phyloP scores from a whole-genome alignment of 768 basidiomycete genomes.

The Strobilomyces echinocephalus region DNA sequence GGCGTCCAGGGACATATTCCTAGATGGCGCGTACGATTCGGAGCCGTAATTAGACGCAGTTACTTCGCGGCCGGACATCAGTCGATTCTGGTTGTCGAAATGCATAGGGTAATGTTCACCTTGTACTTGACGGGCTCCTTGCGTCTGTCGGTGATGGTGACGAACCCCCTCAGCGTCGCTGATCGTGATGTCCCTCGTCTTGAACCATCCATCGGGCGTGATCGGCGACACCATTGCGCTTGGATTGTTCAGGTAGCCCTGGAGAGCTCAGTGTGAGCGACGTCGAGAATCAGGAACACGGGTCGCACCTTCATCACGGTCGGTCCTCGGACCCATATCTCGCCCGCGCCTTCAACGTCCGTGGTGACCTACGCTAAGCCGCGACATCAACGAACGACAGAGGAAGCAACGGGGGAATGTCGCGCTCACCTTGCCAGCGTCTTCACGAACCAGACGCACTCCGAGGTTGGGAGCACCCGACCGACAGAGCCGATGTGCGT shows the following conservation, averaged over 20 bases:
- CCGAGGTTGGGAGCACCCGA: conserved; percentile 70
- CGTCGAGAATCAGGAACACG: background rate
- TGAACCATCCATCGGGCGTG: conserved; percentile 76
- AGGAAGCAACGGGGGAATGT: no score
- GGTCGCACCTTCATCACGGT: conserved; percentile 69
- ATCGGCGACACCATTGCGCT: conserved; percentile 66
- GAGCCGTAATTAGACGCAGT: conserved; percentile 79
- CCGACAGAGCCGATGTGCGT: conserved; percentile 66
- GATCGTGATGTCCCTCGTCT: conserved; percentile 78
- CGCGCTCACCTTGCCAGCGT: conserved; percentile 41
- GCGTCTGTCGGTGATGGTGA: conserved; percentile 66
- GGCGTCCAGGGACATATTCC: conserved; percentile 91
- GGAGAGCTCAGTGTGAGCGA: background rate
- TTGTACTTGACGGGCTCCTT: conserved; percentile 81
- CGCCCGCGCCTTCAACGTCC: conserved; percentile 49
- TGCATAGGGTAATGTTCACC: no score
- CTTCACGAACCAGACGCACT: conserved; percentile 63
- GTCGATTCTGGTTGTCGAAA: conserved; percentile 74
- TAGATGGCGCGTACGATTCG: conserved; percentile 88
- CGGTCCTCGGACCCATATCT: conserved; percentile 78
- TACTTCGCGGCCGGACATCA: conserved; percentile 75
- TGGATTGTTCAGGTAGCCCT: conserved; percentile 75
- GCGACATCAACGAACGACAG: background rate
- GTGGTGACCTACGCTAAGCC: conserved; percentile 20
- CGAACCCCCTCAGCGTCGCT: conserved; percentile 67